Percentiles rank a stretch among this genome's conserved stretches.
phyloP scores from a whole-genome alignment of 305 asterid species.

The Striga hermonthica region DNA sequence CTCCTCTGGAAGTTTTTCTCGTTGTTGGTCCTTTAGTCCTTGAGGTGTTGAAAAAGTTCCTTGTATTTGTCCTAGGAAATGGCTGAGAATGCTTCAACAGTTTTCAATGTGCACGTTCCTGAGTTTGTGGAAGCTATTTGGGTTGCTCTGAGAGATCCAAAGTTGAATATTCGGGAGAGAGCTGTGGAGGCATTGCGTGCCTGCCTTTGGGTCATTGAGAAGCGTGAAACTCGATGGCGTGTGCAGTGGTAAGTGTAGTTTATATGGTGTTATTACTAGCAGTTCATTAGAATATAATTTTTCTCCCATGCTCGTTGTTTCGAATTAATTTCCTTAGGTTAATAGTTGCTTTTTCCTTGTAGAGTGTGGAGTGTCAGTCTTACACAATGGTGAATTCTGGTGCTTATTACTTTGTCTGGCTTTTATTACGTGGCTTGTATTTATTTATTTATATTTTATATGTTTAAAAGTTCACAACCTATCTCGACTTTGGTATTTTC shows the following conservation, averaged over 20 bases:
- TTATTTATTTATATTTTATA: too few relatives aligned
- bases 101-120: constrained; percentile 93
- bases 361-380: too few relatives aligned
- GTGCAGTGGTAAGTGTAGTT: constrained; percentile 76
- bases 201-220: constrained; percentile 91
- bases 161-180: constrained; percentile 80
- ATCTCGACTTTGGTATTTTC: too few relatives aligned
- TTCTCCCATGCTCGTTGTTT: background rate
- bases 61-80: constrained; percentile 62
- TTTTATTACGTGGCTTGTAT: too few relatives aligned
- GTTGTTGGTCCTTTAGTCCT: constrained; percentile 24
- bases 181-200: constrained; percentile 99
- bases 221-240: constrained; percentile 99
- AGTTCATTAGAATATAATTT: constrained; percentile 2
- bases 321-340: constrained; percentile 1
- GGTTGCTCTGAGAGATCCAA: constrained; percentile 95
- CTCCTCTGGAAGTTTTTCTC: constrained; percentile 22
- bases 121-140: constrained; percentile 97
- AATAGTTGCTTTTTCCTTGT: background rate
- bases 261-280: constrained; percentile 14
- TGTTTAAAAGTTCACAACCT: too few relatives aligned
- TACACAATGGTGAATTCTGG: too few relatives aligned
- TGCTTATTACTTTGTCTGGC: too few relatives aligned
- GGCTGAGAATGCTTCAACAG: constrained; percentile 99
- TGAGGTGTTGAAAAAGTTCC: constrained; percentile 18